A percentile compares a stretch with the other conserved stretches of the same genome.
phyloP scores from a whole-genome alignment of 164 flowering plant genomes.

The Hamamelis virginiana region DNA sequence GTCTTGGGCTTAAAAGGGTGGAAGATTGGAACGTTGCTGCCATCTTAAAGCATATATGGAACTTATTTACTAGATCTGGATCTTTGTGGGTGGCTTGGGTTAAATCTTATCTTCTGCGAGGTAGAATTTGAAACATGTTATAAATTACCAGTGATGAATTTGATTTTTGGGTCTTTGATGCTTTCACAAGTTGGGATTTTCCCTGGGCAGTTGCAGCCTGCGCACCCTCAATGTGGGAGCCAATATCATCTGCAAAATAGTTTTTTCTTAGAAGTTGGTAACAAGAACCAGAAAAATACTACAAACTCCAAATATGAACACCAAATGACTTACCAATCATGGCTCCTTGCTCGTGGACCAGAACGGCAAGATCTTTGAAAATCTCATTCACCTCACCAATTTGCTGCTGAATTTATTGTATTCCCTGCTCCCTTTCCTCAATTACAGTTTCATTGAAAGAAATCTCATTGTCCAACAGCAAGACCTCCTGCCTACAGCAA shows the following conservation, averaged over 20 bases:
- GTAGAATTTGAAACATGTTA: too few relatives aligned
- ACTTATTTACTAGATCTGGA: too few relatives aligned
- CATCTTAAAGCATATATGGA: too few relatives aligned
- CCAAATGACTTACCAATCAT: constrained; percentile 58
- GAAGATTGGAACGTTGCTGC: too few relatives aligned
- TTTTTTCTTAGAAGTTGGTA: background rate
- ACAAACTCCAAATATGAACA: background rate
- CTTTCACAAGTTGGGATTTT: constrained; percentile 75
- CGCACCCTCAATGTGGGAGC: constrained; percentile 64
- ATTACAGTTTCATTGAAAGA: constrained; percentile 71
- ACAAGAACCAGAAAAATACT: background rate
- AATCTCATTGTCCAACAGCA: constrained; percentile 68
- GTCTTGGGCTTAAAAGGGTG: too few relatives aligned
- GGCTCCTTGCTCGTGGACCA: constrained; percentile 72
- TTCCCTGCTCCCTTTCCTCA: constrained; percentile 77
- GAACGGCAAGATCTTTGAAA: constrained; percentile 74
- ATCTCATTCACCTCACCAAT: constrained; percentile 81
- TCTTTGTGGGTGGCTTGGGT: too few relatives aligned
- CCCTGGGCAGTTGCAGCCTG: constrained; percentile 73
- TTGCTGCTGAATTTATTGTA: constrained; percentile 69
- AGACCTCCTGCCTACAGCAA: constrained; percentile 59
- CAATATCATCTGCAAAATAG: constrained; percentile 62
- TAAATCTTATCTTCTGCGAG: too few relatives aligned
- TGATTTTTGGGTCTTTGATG: constrained; percentile 84
- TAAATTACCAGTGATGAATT: constrained; percentile 85